phyloP scores from a whole-genome alignment of 371 early-diverging fungal species.

The Rhizopus delemar region DNA sequence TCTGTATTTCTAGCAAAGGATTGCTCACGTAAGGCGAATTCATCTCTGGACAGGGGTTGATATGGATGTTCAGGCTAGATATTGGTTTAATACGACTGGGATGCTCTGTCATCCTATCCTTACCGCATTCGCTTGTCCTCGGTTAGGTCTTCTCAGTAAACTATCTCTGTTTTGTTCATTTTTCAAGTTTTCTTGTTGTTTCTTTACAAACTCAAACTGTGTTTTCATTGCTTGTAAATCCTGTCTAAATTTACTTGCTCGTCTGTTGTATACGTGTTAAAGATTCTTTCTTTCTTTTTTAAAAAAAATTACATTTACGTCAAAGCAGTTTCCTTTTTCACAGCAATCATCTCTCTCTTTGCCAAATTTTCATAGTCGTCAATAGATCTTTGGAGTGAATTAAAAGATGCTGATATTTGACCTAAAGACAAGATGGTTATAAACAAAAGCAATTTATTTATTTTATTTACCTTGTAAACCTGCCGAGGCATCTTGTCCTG shows the following conservation, averaged over 20 bases:
- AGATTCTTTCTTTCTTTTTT: neutral
- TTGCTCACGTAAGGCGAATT: conserved; percentile 45
- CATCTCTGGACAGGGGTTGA: conserved; percentile 42
- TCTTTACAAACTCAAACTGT: conserved; percentile 60
- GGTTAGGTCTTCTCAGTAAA: conserved; percentile 46
- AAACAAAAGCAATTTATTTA: neutral
- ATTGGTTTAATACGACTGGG: too few species aligned
- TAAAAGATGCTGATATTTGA: conserved; percentile 69
- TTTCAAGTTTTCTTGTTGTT: conserved; percentile 49
- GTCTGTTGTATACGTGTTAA: conserved; percentile 37
- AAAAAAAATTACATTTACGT: conserved; percentile 47
- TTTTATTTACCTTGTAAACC: conserved; percentile 59
- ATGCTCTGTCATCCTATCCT: neutral
- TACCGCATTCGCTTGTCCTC: conserved; percentile 14
- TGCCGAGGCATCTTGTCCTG: conserved; percentile 60
- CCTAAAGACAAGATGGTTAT: conserved; percentile 47
- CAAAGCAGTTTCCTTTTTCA: conserved; percentile 74
- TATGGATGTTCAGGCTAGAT: conserved; percentile 52
- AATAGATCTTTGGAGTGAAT: conserved; percentile 66
- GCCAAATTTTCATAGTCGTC: conserved; percentile 75
- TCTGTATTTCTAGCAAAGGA: conserved; percentile 62
- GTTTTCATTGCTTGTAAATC: conserved; percentile 59
- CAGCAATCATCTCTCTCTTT: conserved; percentile 72
- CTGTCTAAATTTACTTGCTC: conserved; percentile 65
- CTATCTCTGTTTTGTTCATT: conserved; percentile 53